Conservation (phyloP, 495 filamentous ascomycete genomes). For the Neurospora discreta region DNA sequence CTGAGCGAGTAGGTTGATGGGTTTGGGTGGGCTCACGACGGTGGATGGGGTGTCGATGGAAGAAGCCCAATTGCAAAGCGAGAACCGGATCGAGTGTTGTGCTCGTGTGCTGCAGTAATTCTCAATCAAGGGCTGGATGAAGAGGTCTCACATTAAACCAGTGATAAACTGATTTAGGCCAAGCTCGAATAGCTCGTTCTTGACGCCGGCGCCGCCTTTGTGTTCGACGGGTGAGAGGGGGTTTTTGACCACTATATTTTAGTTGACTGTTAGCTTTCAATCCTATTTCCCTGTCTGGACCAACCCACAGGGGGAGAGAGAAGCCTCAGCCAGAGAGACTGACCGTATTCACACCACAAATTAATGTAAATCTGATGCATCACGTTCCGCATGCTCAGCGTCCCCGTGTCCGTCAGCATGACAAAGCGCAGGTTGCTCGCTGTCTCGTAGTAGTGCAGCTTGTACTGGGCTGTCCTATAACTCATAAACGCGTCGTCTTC, state of each 20-base stretch:
- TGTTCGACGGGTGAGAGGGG: constrained; percentile 85
- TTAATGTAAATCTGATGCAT: constrained; percentile 98
- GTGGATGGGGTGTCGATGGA: neutral
- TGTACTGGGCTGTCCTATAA: constrained; percentile 87
- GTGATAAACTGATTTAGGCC: constrained; percentile 77
- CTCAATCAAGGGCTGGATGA: neutral
- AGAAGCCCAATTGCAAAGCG: neutral
- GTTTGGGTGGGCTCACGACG: too few species aligned
- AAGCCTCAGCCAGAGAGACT: constrained; percentile 8
- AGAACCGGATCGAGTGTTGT: neutral
- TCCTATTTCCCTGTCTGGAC: too few species aligned
- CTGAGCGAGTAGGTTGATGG: neutral
- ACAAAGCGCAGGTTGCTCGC: constrained; percentile 91
- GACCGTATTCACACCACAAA: constrained; percentile 90
- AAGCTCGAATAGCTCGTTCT: constrained; percentile 88
- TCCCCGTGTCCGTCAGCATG: constrained; percentile 86
- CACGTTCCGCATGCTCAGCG: constrained; percentile 80
- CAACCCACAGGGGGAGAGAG: too few species aligned
- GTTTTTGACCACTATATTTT: constrained; percentile 72
- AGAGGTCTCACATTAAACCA: constrained; percentile 33
- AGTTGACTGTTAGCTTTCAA: too few species aligned
- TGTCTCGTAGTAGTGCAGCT: constrained; percentile 98
- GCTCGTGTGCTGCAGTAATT: neutral
- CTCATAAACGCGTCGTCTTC: constrained; percentile 86
- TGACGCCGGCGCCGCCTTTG: constrained; percentile 75